A percentile compares a stretch with the other conserved stretches of the same genome.
phyloP scores from a whole-genome alignment of 1,139 yeast species.

The Candida sp. region DNA sequence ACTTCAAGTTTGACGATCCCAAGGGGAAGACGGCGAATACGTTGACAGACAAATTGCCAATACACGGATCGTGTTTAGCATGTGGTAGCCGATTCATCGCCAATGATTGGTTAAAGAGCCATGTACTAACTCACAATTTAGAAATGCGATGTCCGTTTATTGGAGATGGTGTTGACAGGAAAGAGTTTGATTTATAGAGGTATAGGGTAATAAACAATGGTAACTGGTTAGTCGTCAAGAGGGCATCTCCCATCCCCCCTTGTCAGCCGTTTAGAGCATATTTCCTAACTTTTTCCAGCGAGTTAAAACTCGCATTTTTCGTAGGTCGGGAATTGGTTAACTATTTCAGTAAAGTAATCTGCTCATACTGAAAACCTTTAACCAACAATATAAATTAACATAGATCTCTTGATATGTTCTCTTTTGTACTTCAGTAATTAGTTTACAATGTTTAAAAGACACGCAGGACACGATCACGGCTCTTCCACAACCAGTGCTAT shows the following conservation, averaged over 20 bases:
- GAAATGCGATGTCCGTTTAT: slow-evolving; percentile 19
- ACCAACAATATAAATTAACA: no score
- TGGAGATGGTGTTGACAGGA: slow-evolving; percentile 7
- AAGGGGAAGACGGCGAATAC: slow-evolving; percentile 40
- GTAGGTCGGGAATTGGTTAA: not conserved
- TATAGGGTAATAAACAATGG: no score
- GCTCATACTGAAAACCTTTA: not conserved
- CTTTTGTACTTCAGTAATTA: no score
- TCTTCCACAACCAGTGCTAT: slow-evolving; percentile 4
- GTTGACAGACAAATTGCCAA: slow-evolving; percentile 41
- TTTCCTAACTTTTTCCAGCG: not conserved
- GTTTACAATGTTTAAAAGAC: not conserved
- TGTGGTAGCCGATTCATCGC: slow-evolving; percentile 35
- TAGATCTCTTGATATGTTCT: no score
- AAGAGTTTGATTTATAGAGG: not conserved
- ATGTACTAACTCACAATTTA: slow-evolving; percentile 29
- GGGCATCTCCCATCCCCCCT: no score
- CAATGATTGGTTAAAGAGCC: slow-evolving; percentile 39
- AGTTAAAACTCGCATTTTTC: not conserved
- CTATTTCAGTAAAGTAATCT: not conserved
- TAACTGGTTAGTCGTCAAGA: not conserved
- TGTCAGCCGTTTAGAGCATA: not conserved
- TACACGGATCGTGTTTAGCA: slow-evolving; percentile 36
- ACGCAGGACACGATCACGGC: not conserved
- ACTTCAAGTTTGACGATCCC: slow-evolving; percentile 44